Conservation (phyloP, 805 yeast genomes). For the Nakazawaea ishiwadae region DNA sequence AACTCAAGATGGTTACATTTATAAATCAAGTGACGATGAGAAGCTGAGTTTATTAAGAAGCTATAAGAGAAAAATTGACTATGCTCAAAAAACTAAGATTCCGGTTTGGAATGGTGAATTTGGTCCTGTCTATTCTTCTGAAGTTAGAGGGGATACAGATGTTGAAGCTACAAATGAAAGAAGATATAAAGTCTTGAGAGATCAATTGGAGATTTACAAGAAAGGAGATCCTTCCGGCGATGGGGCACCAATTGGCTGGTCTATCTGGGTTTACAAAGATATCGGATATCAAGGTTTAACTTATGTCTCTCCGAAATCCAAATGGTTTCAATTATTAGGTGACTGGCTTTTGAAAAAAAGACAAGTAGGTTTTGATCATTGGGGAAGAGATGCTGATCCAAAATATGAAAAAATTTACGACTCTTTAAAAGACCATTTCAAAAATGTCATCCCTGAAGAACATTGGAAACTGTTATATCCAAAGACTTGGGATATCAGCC, state of each 20-base stretch:
- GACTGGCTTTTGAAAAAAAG: conserved; percentile 38
- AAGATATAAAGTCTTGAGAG: conserved; percentile 38
- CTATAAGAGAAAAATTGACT: conserved; percentile 39
- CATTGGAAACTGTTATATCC: conserved; percentile 38
- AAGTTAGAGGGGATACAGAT: conserved; percentile 35
- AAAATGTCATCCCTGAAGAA: conserved; percentile 35
- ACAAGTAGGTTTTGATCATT: conserved; percentile 40
- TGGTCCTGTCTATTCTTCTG: conserved; percentile 45
- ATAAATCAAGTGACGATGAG: conserved; percentile 32
- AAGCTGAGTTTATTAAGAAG: conserved; percentile 29
- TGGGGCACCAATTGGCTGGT: conserved; percentile 40
- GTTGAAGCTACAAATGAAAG: conserved; percentile 32
- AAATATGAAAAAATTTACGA: conserved; percentile 32
- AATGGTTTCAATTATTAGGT: conserved; percentile 37
- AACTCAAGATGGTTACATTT: conserved; percentile 24
- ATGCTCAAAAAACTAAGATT: conserved; percentile 32
- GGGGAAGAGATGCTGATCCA: conserved; percentile 45
- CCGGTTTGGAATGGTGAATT: conserved; percentile 55
- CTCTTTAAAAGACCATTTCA: conserved; percentile 31
- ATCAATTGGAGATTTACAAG: conserved; percentile 39
- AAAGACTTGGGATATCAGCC: conserved; percentile 30
- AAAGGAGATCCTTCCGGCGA: conserved; percentile 46
- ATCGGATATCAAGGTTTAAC: conserved; percentile 48
- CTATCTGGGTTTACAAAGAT: conserved; percentile 51
- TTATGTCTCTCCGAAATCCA: conserved; percentile 39